Percentiles rank a stretch among this genome's conserved stretches.
phyloP scores from a whole-genome alignment of 306 rosid genomes.

The Corylus avellana region DNA sequence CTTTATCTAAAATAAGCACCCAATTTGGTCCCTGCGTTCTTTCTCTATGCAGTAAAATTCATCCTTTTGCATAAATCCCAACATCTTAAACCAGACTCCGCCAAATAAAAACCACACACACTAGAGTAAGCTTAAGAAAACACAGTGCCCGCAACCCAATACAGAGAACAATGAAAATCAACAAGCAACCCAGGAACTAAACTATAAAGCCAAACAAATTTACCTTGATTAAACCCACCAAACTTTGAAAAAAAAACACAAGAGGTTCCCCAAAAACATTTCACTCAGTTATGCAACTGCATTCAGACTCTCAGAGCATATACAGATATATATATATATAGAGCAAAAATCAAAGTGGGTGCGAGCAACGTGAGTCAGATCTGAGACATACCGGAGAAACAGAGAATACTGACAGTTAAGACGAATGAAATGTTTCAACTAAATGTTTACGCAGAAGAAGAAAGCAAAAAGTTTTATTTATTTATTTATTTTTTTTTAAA shows the following conservation, averaged over 20 bases:
- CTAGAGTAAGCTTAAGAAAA: background rate
- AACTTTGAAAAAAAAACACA: background rate
- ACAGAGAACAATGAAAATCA: background rate
- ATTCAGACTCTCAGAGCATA: background rate
- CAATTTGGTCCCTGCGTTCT: background rate
- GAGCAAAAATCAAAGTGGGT: background rate
- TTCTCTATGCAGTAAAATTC: background rate
- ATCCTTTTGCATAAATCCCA: background rate
- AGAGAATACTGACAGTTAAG: background rate
- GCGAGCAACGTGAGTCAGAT: background rate
- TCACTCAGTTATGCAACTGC: background rate
- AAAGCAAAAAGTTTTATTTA: too few species aligned
- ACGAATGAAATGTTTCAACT: background rate
- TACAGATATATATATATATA: background rate
- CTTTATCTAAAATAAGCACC: background rate
- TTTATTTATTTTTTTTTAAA: too few species aligned
- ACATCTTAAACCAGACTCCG: background rate
- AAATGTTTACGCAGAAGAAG: background rate
- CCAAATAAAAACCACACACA: background rate
- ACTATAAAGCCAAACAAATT: background rate
- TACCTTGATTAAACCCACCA: background rate
- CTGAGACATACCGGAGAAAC: background rate
- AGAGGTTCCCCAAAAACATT: background rate
- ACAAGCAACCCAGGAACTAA: background rate
- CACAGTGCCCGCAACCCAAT: background rate